Percentiles rank a stretch among this genome's conserved stretches.
phyloP scores from a whole-genome alignment of 352 stramenopile genomes.

The Vaucheria bursata region DNA sequence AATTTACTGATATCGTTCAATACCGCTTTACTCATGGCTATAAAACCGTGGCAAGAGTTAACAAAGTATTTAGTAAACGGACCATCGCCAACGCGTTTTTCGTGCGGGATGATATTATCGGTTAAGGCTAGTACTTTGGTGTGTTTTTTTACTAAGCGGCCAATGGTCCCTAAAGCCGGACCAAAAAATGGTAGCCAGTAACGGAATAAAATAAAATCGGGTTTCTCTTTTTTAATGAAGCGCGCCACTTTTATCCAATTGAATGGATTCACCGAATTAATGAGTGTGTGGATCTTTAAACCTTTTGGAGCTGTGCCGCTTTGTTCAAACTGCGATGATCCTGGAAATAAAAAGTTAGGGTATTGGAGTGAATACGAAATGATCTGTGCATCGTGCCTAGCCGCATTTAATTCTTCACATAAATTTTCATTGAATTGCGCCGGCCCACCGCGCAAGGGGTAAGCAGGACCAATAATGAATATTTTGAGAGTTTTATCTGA shows the following conservation, averaged over 20 bases:
- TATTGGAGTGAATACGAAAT: background rate
- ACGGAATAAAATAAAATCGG: background rate
- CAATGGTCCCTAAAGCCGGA: background rate
- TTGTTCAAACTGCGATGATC: background rate
- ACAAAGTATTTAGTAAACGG: background rate
- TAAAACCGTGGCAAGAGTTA: background rate
- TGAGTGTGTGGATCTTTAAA: background rate
- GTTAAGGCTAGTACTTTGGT: background rate
- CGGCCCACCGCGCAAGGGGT: background rate
- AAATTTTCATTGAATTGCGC: background rate
- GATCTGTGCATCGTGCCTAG: background rate
- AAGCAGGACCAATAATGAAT: no score
- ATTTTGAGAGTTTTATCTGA: no score
- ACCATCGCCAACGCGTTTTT: background rate
- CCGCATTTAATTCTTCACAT: background rate
- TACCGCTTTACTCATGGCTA: background rate
- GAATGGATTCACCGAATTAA: background rate
- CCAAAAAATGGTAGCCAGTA: background rate
- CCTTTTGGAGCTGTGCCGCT: background rate
- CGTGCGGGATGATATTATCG: constrained; percentile 1
- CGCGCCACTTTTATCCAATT: background rate
- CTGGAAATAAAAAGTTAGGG: constrained; percentile 1
- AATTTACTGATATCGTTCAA: background rate
- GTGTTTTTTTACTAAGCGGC: background rate
- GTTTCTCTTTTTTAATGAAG: background rate